phyloP scores from a whole-genome alignment of 768 basidiomycete species.

The Dioszegia aurantiaca region DNA sequence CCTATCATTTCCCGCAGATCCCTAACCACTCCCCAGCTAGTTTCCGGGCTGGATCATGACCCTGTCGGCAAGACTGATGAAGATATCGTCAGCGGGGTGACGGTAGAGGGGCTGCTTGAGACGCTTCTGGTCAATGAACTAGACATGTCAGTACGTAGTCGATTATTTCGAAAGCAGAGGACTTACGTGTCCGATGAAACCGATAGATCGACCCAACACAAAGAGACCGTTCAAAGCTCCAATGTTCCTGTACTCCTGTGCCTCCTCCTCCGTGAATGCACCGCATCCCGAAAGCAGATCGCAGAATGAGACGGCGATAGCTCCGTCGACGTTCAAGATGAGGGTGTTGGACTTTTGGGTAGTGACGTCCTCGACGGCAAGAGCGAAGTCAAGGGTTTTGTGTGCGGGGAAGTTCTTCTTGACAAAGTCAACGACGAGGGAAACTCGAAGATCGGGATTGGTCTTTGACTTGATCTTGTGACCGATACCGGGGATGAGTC shows the following conservation, averaged over 20 bases:
- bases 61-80: conserved; percentile 36
- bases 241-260: conserved; percentile 89
- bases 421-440: conserved; percentile 79
- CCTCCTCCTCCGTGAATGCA: conserved; percentile 92
- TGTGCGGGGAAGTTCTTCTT: conserved; percentile 93
- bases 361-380: conserved; percentile 96
- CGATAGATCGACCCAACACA: conserved; percentile 94
- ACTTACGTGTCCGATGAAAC: conserved; percentile 82
- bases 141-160: conserved; percentile 46
- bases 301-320: conserved; percentile 91
- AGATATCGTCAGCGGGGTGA: conserved; percentile 43
- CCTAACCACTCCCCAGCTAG: not conserved
- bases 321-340: conserved; percentile 91
- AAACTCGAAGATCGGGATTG: conserved; percentile 55
- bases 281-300: conserved; percentile 87
- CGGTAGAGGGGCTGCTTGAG: conserved; percentile 89
- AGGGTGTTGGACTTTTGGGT: conserved; percentile 97
- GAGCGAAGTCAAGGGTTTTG: conserved; percentile 85
- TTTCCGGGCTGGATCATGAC: conserved; percentile 41
- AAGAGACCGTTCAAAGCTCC: conserved; percentile 81
- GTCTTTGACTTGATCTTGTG: conserved; percentile 92
- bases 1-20: not conserved
- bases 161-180: conserved; percentile 52
- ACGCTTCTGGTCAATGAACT: conserved; percentile 90
- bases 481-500: conserved; percentile 95